These are phyloP conservation scores for Serendipita sp. DNA, from an alignment of 768 basidiomycete species.

Conservation along the genomic window DNA sequence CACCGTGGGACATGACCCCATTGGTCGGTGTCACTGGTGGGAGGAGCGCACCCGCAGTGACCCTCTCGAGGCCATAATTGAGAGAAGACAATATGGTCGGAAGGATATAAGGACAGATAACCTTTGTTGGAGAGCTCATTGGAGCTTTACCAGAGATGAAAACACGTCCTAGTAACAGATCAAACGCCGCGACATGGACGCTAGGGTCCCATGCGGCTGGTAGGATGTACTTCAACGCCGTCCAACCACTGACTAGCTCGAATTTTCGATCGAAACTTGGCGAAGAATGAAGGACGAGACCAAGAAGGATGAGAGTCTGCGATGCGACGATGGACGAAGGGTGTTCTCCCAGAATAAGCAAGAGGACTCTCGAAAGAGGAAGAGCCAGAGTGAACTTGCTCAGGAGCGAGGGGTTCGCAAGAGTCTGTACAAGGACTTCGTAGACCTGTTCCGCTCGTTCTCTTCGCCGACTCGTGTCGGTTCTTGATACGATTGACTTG, in stretches of 20 bases:
- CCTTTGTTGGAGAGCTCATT: constrained; percentile 10
- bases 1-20: background rate
- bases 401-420: constrained; percentile 37
- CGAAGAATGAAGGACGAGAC: constrained; percentile 36
- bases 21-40: background rate
- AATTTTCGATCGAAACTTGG: constrained; percentile 63
- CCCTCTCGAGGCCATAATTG: constrained; percentile 33
- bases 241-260: constrained; percentile 76
- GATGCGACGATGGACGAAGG: constrained; percentile 44
- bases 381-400: constrained; percentile 56
- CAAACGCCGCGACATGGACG: constrained; percentile 54
- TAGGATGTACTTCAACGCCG: constrained; percentile 47
- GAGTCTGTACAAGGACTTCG: constrained; percentile 42
- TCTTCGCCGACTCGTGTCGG: constrained; percentile 32
- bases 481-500: constrained; percentile 37
- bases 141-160: background rate
- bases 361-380: constrained; percentile 60
- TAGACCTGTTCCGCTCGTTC: constrained; percentile 58
- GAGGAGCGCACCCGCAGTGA: constrained; percentile 11
- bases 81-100: constrained; percentile 57
- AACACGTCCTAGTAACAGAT: constrained; percentile 45
- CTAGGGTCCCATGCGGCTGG: constrained; percentile 49
- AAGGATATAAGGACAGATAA: constrained; percentile 51
- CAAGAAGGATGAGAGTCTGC: constrained; percentile 44
- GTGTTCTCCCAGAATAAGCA: constrained; percentile 66